A percentile compares a stretch with the other conserved stretches of the same genome.
Evolutionary conservation across 306 rosid genomes (phyloP).

Genomic region (Begonia loranthoides): DNA sequence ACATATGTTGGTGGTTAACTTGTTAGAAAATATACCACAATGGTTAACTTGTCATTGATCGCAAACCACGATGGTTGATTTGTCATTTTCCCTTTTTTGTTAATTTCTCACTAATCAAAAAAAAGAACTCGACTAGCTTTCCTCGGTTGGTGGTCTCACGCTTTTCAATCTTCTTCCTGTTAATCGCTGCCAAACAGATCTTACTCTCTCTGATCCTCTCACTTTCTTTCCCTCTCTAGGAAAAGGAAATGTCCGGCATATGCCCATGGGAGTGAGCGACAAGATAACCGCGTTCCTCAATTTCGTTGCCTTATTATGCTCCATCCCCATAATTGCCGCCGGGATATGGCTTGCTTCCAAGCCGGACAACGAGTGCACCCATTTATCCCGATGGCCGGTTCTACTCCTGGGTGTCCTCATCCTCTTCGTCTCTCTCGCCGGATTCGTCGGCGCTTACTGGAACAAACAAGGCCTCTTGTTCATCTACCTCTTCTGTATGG

Average conservation of each 20-base stretch:
- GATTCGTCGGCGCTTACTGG: conserved; percentile 79
- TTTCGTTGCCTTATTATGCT: conserved; percentile 50
- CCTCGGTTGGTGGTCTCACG: no score
- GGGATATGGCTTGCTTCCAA: conserved; percentile 92
- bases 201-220: neutral
- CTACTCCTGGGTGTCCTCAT: conserved; percentile 52
- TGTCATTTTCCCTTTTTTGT: no score
- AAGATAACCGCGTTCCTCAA: conserved; percentile 58
- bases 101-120: no score
- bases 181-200: no score
- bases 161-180: no score
- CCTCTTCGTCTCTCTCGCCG: conserved; percentile 56
- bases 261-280: conserved; percentile 66
- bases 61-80: no score
- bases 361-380: conserved; percentile 70
- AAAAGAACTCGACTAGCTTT: no score
- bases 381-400: conserved; percentile 65
- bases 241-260: conserved; percentile 1
- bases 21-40: no score
- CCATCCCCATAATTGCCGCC: conserved; percentile 64
- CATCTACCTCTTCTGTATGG: conserved; percentile 76
- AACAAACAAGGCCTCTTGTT: conserved; percentile 64
- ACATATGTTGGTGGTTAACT: no score
- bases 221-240: no score
- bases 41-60: no score